Percentiles rank a stretch among this genome's conserved stretches.
phyloP scores from a whole-genome alignment of 2,329 filamentous ascomycete genomes.

The Fusarium sp. region DNA sequence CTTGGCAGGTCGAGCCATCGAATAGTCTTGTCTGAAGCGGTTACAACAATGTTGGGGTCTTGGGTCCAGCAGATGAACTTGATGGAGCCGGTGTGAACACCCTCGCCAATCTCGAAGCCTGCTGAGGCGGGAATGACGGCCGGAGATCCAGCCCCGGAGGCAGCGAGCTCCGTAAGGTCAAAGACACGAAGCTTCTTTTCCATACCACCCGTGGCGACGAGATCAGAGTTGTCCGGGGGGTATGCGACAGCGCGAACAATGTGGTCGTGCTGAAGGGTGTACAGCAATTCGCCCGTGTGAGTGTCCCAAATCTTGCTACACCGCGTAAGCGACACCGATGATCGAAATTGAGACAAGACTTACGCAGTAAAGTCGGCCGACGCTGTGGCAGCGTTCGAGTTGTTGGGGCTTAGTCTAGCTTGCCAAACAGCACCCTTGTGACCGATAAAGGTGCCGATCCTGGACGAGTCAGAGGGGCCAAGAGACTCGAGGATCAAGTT shows the following conservation, averaged over 20 bases:
- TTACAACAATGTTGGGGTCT: slow-evolving; percentile 87
- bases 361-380: slow-evolving; percentile 96
- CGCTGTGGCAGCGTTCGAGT: slow-evolving; percentile 86
- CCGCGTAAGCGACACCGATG: slow-evolving; percentile 42
- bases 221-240: slow-evolving; percentile 78
- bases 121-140: slow-evolving; percentile 64
- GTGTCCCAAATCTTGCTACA: slow-evolving; percentile 96
- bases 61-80: slow-evolving; percentile 96
- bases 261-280: slow-evolving; percentile 88
- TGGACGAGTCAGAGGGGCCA: slow-evolving; percentile 49
- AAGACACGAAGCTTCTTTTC: slow-evolving; percentile 98
- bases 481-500: neutral
- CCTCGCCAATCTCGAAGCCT: slow-evolving; percentile 86
- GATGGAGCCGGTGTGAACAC: slow-evolving; percentile 85
- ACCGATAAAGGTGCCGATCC: slow-evolving; percentile 97
- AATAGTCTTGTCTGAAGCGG: slow-evolving; percentile 88
- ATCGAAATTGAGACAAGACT: slow-evolving; percentile 42
- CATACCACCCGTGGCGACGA: slow-evolving; percentile 90
- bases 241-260: slow-evolving; percentile 96
- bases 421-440: slow-evolving; percentile 99
- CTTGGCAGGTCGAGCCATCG: slow-evolving; percentile 93
- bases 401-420: slow-evolving; percentile 86
- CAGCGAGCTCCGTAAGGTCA: slow-evolving; percentile 72
- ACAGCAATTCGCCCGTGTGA: slow-evolving; percentile 86
- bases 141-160: slow-evolving; percentile 51